Evolutionary conservation across 2,329 filamentous ascomycete genomes (phyloP).

Genomic region (Fusarium pseudonygamai): DNA sequence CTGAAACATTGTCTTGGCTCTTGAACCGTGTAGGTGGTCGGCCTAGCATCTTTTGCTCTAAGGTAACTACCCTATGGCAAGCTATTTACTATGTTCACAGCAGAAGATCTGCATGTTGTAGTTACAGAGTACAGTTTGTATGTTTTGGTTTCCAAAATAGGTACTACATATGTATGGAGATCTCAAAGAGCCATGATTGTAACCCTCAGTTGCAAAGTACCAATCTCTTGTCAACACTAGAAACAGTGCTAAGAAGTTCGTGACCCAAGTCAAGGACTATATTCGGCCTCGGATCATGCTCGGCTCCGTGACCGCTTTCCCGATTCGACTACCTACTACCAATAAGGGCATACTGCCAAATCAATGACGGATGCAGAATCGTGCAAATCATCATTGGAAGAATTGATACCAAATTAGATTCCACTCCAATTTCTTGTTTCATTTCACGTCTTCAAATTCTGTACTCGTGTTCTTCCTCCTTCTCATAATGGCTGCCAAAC

Average conservation of each 20-base stretch:
- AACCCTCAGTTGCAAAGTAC: too few species aligned
- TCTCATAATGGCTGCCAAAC: slow-evolving; percentile 51
- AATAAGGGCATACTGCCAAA: slow-evolving; percentile 40
- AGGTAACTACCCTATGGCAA: neutral
- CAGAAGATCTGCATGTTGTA: neutral
- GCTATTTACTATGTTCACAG: neutral
- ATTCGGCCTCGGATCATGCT: slow-evolving; percentile 20
- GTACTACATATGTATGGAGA: neutral
- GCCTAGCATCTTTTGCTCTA: neutral
- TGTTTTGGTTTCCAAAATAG: neutral
- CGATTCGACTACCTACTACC: neutral
- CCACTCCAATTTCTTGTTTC: neutral
- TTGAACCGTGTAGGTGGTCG: slow-evolving; percentile 3
- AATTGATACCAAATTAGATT: slow-evolving; percentile 3
- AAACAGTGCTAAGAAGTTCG: neutral
- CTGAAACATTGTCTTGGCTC: slow-evolving; percentile 24
- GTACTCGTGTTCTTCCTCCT: neutral
- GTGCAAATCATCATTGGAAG: slow-evolving; percentile 44
- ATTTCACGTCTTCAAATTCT: neutral
- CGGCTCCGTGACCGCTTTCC: slow-evolving; percentile 41
- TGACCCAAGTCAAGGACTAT: neutral
- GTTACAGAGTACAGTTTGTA: neutral
- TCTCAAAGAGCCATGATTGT: neutral
- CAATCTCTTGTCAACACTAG: neutral
- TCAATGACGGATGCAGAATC: slow-evolving; percentile 46